Evolutionary conservation across 164 flowering plant species (phyloP).

Genomic region (Umbilicus rupestris): DNA sequence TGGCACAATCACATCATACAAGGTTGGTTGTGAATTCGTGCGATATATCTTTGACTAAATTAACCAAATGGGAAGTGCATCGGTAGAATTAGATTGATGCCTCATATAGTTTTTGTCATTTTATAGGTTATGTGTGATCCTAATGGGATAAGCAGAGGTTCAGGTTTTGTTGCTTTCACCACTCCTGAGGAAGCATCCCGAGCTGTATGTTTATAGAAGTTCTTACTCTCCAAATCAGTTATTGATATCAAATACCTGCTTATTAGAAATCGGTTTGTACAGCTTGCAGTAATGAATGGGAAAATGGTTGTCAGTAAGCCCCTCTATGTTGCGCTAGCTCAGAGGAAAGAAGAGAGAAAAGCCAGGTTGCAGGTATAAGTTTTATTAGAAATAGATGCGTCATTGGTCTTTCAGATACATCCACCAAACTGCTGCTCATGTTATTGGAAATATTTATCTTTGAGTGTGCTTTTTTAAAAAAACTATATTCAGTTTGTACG

Average conservation of each 20-base stretch:
- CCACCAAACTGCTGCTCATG: too few relatives aligned
- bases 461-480: too few relatives aligned
- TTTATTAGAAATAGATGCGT: too few relatives aligned
- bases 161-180: conserved; percentile 40
- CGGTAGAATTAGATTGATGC: background rate
- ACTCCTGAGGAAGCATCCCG: conserved; percentile 35
- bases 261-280: conserved; percentile 7
- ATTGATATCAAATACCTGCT: background rate
- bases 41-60: background rate
- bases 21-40: conserved; percentile 18
- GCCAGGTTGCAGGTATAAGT: conserved; percentile 34
- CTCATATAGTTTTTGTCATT: background rate
- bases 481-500: too few relatives aligned
- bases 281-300: conserved; percentile 39
- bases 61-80: background rate
- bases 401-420: too few relatives aligned
- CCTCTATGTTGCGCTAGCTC: conserved; percentile 47
- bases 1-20: conserved; percentile 44
- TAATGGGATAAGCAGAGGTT: conserved; percentile 32
- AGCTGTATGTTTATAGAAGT: conserved; percentile 15
- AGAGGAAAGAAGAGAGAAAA: conserved; percentile 42
- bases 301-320: conserved; percentile 45
- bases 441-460: too few relatives aligned
- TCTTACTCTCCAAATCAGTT: background rate
- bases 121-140: conserved; percentile 26